Base-by-base conservation (phyloP, 2,329 filamentous ascomycete genomes). In the Ceratocystis ficicola region DNA sequence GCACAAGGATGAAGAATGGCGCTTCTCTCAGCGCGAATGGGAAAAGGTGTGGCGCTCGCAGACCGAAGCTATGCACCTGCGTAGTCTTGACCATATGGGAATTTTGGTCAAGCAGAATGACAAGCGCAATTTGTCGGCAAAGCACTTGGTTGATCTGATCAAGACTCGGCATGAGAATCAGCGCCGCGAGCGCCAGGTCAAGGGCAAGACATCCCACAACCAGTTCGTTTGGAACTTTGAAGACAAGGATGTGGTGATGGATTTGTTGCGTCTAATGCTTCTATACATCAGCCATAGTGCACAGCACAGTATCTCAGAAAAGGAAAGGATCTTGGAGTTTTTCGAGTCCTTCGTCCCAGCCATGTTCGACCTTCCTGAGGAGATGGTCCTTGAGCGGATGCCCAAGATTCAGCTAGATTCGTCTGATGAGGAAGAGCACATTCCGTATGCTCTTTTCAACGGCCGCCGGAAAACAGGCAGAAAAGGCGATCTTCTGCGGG, bases 41-140 rank as follows among this genome's bases (percentile, higher is more conserved):
- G 92, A 97, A 75, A 96, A 96, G 76, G 91, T 99, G 6, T 99
- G 94, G 94, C 90, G 94, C 69, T 87, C 90, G 62, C 94, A 97
- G 77, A 97, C 93, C 28, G 88, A 95, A 73, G 87, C 88, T 72
- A 93, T 95, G 78, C 95, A 96, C 76, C 89, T 95, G 77, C 95
- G 91, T 78, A 96, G 91, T 74, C 84, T 99, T 64, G 94, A 99
- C 72, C 94, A 99, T 73, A 95, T 97, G 82, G 91, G 91, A 22
- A 91, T 95, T 68, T 86, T 90, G 64, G 89, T 90, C 72, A 95
- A 94, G 77, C 84, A 86, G 69, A 86, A 83, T 46, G 94, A 99
- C 76, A 97, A 97, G 82, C 88, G 91, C 70, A 87, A 90, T 70
- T 89, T 96, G 68, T 89, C 93, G 62, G 86, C 88, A 2, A 97